Percentiles rank a stretch among this genome's conserved stretches.
Evolutionary conservation across 163 green algal genomes (phyloP).

Genomic region (Prototheca wickerhamii): DNA sequence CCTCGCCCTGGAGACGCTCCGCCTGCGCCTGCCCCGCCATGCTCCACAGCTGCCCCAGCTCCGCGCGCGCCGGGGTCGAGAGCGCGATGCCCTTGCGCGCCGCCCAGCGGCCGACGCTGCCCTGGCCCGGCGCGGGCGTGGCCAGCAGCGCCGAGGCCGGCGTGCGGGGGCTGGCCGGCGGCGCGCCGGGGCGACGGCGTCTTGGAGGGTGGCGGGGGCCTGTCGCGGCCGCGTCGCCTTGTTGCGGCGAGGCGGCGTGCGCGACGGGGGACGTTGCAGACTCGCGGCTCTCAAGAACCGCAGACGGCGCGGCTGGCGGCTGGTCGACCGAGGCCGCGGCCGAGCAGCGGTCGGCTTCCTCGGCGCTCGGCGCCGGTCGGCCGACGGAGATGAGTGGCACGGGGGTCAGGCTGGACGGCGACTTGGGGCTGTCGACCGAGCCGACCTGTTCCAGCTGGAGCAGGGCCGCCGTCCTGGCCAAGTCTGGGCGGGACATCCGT

Average conservation of each 20-base stretch:
- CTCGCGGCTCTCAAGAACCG: too few species aligned
- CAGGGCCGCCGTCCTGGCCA: background rate
- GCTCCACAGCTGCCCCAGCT: constrained; percentile 24
- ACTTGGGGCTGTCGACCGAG: background rate
- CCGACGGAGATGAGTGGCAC: constrained; percentile 10
- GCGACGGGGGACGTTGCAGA: too few species aligned
- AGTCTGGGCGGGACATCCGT: background rate
- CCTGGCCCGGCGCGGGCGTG: constrained; percentile 24
- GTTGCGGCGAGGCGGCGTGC: too few species aligned
- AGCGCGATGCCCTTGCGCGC: constrained; percentile 17
- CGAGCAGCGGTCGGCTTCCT: background rate
- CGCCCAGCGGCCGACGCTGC: constrained; percentile 24
- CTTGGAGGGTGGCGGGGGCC: background rate
- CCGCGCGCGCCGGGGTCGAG: constrained; percentile 14
- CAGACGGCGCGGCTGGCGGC: too few species aligned
- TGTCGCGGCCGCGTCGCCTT: background rate
- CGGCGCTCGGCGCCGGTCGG: too few species aligned
- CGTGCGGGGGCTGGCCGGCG: too few species aligned
- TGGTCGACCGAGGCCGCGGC: background rate
- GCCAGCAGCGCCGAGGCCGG: too few species aligned
- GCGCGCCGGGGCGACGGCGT: too few species aligned
- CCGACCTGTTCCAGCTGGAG: background rate
- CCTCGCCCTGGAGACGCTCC: constrained; percentile 7
- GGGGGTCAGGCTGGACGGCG: background rate
- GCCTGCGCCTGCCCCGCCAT: constrained; percentile 2